Base-by-base conservation (phyloP, 257 asterid genomes). In the Capsicum baccatum region DNA sequence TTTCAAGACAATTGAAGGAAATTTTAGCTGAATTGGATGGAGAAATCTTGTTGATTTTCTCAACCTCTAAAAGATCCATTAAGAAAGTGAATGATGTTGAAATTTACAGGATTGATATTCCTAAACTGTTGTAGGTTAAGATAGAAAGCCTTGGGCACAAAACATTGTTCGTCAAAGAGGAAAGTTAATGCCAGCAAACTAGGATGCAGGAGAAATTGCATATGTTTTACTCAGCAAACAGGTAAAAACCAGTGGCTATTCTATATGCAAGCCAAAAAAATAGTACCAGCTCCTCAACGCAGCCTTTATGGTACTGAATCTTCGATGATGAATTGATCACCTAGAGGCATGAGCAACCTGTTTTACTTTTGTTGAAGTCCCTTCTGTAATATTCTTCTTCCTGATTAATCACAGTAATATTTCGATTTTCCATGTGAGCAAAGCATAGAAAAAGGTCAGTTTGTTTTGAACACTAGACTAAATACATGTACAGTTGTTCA, bases 161-260 rank as follows among this genome's bases (percentile, higher is more conserved):
- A 67, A 83, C 86, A 80, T 58, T 89, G 83, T 90, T 89, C 42
- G n/a, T 85, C 35, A 89, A 83, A 83, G 73, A 79, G 39, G 80
- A 87, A 44, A 76, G 86, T 58, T 10, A n/a, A 55, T 37, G 86
- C 86, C 14, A 85, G 67, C 76, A 55, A 84, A 83, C 82, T 86
- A 42, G 89, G 92, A 3, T 87, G 86, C 83, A 87, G 73, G 80
- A 84, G 67, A 6, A 87, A 85, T 70, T 86, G 84, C 85, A 79
- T 90, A 21, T 87, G 79, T 60, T 88, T 85, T 82, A 82, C 81
- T 71, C 69, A 83, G 68, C 57, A 12, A 26, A 39, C 66, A 12
- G 44, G 5, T 56, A 82, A 68, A 84, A 80, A 52, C 15, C 86
- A 89, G 91, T 79, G 85, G 74, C 62, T 60, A n/a, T 86, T 84